Conservation (phyloP, 805 yeast genomes). For the Zygoascus tannicola region DNA sequence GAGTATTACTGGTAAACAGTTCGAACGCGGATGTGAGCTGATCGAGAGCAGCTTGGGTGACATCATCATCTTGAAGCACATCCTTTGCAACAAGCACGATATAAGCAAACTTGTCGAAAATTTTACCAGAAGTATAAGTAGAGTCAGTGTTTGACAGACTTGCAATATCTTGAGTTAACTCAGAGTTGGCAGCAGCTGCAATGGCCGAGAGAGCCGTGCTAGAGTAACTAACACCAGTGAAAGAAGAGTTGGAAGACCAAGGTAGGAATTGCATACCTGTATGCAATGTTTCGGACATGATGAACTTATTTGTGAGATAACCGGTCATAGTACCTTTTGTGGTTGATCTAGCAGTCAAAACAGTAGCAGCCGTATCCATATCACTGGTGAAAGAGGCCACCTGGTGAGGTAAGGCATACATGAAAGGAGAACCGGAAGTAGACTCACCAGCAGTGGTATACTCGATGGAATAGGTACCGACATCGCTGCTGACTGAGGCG, state of each 20-base stretch:
- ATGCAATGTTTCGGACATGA: slow-evolving; percentile 33
- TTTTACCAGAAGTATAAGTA: slow-evolving; percentile 86
- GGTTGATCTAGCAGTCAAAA: slow-evolving; percentile 36
- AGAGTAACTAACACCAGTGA: slow-evolving; percentile 34
- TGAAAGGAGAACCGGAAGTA: slow-evolving; percentile 31
- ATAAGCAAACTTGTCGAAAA: slow-evolving; percentile 83
- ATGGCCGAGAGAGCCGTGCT: slow-evolving; percentile 34
- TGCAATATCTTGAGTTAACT: slow-evolving; percentile 45
- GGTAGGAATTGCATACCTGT: slow-evolving; percentile 45
- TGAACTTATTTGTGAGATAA: slow-evolving; percentile 25
- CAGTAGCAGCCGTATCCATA: slow-evolving; percentile 27
- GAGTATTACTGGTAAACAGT: slow-evolving; percentile 60
- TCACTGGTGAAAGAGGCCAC: slow-evolving; percentile 34
- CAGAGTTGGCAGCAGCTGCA: slow-evolving; percentile 41
- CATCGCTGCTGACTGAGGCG: slow-evolving; percentile 40
- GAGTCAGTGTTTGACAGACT: slow-evolving; percentile 63
- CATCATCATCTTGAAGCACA: slow-evolving; percentile 45
- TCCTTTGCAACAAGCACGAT: slow-evolving; percentile 63
- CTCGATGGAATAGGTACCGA: slow-evolving; percentile 40
- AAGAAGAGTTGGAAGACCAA: slow-evolving; percentile 39
- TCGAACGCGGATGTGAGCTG: slow-evolving; percentile 59
- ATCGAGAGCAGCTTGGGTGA: slow-evolving; percentile 45
- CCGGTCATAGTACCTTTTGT: slow-evolving; percentile 36
- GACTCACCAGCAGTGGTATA: slow-evolving; percentile 47
- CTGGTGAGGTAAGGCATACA: slow-evolving; percentile 67